Conservation (phyloP, 345 rosid species). For the Cardiospermum halicacabum region DNA sequence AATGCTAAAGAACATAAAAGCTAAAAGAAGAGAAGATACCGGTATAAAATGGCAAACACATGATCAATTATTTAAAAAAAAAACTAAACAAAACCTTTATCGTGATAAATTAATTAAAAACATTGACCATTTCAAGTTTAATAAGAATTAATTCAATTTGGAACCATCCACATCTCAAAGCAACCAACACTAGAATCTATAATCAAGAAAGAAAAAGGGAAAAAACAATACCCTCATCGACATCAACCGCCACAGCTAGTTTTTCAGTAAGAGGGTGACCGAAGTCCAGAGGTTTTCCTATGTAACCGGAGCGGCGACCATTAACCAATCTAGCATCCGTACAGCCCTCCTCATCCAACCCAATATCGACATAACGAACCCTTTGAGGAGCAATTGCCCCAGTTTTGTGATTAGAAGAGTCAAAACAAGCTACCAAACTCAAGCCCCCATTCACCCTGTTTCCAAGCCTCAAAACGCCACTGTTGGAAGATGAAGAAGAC, state of each 20-base stretch:
- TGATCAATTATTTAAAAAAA: background rate
- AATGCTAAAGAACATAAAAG: background rate
- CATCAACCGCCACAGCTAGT: constrained; percentile 85
- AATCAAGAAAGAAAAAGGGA: background rate
- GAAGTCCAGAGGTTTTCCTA: constrained; percentile 42
- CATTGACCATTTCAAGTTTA: constrained; percentile 4
- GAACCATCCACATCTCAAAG: background rate
- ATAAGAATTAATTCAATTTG: background rate
- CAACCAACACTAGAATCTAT: background rate
- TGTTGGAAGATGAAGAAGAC: background rate
- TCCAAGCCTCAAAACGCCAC: background rate
- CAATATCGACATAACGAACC: constrained; percentile 39
- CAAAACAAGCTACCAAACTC: constrained; percentile 41
- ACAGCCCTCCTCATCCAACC: constrained; percentile 30
- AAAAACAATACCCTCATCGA: constrained; percentile 71
- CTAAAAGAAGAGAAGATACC: background rate
- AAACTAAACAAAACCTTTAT: background rate
- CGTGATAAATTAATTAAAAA: background rate
- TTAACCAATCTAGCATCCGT: constrained; percentile 33
- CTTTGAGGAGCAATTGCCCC: constrained; percentile 42
- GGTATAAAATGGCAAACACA: background rate
- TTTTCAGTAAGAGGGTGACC: constrained; percentile 40
- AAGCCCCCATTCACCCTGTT: constrained; percentile 21
- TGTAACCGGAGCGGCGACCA: constrained; percentile 31
- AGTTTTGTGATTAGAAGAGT: constrained; percentile 39